A percentile compares a stretch with the other conserved stretches of the same genome.
phyloP scores from a whole-genome alignment of 345 rosid genomes.

The Camelina laxa region DNA sequence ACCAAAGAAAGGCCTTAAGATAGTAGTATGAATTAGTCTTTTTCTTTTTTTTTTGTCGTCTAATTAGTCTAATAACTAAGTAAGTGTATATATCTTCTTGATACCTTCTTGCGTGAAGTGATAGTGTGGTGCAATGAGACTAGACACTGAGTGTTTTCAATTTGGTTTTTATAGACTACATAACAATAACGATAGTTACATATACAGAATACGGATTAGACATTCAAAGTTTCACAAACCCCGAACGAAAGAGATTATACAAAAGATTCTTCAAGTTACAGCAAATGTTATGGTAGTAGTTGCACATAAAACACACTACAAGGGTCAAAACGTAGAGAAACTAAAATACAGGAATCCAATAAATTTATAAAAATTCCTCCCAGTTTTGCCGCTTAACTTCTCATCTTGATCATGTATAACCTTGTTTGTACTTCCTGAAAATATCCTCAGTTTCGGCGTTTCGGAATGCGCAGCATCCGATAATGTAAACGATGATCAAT shows the following conservation, averaged over 20 bases:
- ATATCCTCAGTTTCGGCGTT: constrained; percentile 84
- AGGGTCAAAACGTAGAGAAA: constrained; percentile 23
- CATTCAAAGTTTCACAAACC: constrained; percentile 11
- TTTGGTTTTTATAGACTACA: constrained; percentile 27
- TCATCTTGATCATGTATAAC: constrained; percentile 56
- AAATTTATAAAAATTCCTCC: neutral
- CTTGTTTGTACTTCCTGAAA: constrained; percentile 81
- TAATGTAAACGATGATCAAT: constrained; percentile 60
- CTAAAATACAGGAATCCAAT: neutral
- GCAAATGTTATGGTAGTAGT: constrained; percentile 8
- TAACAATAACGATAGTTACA: neutral
- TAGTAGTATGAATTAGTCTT: constrained; percentile 10
- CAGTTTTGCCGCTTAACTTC: constrained; percentile 28
- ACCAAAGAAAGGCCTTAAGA: constrained; percentile 27
- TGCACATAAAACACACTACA: constrained; percentile 1
- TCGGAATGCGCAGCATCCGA: constrained; percentile 82
- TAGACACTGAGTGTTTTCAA: constrained; percentile 15
- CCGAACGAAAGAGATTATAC: constrained; percentile 21
- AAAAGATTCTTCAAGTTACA: constrained; percentile 24
- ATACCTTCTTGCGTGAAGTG: constrained; percentile 9
- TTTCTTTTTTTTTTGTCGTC: too few species aligned
- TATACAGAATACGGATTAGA: neutral
- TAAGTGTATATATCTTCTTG: constrained; percentile 25
- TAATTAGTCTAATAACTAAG: constrained; percentile 19
- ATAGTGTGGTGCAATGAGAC: constrained; percentile 24